These are phyloP conservation scores for barrel medic (Medicago truncatula) DNA, from an alignment of 306 rosid genomes.

Conservation along the genomic window MtrunA17r5.0-ANR NC_053045.1:3025001-3025500, in stretches of 20 bases:
- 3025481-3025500: slow-evolving; percentile 64
- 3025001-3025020: slow-evolving; percentile 76
- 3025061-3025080: slow-evolving; percentile 64
- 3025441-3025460: slow-evolving; percentile 55
- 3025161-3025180: slow-evolving; percentile 55
- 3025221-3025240: slow-evolving; percentile 53
- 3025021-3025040: slow-evolving; percentile 63
- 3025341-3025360: slow-evolving; percentile 13
- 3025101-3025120: slow-evolving; percentile 76
- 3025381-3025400: slow-evolving; percentile 52
- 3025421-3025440: slow-evolving; percentile 63
- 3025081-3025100: slow-evolving; percentile 52
- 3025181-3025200: slow-evolving; percentile 48
- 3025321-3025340: background rate
- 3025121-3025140: slow-evolving; percentile 71
- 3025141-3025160: slow-evolving; percentile 34
- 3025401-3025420: slow-evolving; percentile 62
- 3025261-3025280: background rate
- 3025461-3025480: slow-evolving; percentile 63
- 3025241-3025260: slow-evolving; percentile 9
- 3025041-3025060: slow-evolving; percentile 59
- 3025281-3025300: too few species aligned
- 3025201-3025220: slow-evolving; percentile 36
- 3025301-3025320: too few species aligned
- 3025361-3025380: slow-evolving; percentile 18